Conservation (phyloP, 768 basidiomycete species). For the Lactarius pseudohatsudake region DNA sequence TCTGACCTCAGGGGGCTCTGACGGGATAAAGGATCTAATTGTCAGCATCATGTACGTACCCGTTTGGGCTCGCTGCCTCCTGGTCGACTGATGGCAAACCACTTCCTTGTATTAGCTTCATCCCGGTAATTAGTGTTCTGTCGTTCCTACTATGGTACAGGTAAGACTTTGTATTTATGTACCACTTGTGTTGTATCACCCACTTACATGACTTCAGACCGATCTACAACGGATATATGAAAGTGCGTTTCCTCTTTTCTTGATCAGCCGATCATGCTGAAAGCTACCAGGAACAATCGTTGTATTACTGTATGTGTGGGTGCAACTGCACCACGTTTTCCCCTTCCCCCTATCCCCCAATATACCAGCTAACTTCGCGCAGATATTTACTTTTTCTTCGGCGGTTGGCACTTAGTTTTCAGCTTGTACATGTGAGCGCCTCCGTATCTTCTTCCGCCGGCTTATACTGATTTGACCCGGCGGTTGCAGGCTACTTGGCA, state of each 20-base stretch:
- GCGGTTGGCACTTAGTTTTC: slow-evolving; percentile 92
- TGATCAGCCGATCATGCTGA: slow-evolving; percentile 27
- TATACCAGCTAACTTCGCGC: slow-evolving; percentile 29
- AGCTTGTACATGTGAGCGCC: slow-evolving; percentile 80
- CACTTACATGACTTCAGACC: slow-evolving; percentile 51
- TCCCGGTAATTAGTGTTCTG: slow-evolving; percentile 70
- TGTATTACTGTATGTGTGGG: slow-evolving; percentile 81
- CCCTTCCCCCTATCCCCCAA: slow-evolving; percentile 23
- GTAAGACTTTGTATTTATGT: slow-evolving; percentile 43
- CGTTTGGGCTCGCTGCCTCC: not conserved
- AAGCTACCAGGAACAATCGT: slow-evolving; percentile 74
- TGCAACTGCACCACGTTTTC: slow-evolving; percentile 30
- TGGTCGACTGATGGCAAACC: slow-evolving; percentile 31
- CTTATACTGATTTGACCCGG: slow-evolving; percentile 32
- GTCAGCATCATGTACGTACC: slow-evolving; percentile 73
- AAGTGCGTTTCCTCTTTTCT: slow-evolving; percentile 49
- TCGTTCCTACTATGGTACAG: slow-evolving; percentile 97
- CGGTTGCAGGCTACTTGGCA: slow-evolving; percentile 78
- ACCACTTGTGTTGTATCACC: slow-evolving; percentile 25
- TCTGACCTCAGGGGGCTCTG: slow-evolving; percentile 70
- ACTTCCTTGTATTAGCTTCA: slow-evolving; percentile 52
- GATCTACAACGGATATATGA: slow-evolving; percentile 97
- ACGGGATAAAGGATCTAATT: slow-evolving; percentile 79
- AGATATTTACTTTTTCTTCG: slow-evolving; percentile 98
- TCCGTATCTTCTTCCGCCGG: slow-evolving; percentile 10